Percentiles rank a stretch among this genome's conserved stretches.
Evolutionary conservation across 129 eudicot species (phyloP).

Genomic region (Chrysanthemum lavandulifolium): DNA sequence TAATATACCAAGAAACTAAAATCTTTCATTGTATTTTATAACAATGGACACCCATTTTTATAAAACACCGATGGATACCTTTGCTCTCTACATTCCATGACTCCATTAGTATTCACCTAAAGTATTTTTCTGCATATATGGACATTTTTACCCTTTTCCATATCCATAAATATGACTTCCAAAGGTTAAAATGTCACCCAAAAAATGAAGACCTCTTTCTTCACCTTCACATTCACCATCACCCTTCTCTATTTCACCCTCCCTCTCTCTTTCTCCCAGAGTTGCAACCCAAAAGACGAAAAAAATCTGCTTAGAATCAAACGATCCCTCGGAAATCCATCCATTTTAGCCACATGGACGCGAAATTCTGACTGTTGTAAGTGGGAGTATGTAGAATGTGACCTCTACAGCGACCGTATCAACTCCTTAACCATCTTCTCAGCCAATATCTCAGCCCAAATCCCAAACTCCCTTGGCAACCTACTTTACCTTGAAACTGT

Average conservation of each 20-base stretch:
- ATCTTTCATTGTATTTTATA: too few species aligned
- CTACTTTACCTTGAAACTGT: slow-evolving; percentile 40
- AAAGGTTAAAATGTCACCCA: slow-evolving; percentile 12
- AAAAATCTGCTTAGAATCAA: slow-evolving; percentile 39
- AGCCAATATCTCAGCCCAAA: slow-evolving; percentile 28
- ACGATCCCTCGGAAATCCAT: slow-evolving; percentile 32
- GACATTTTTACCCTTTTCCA: not conserved
- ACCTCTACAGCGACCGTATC: slow-evolving; percentile 41
- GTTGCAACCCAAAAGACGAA: slow-evolving; percentile 45
- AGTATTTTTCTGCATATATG: too few species aligned
- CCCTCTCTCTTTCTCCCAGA: slow-evolving; percentile 32
- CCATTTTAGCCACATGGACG: slow-evolving; percentile 35
- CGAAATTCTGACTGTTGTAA: slow-evolving; percentile 37
- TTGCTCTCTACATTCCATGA: too few species aligned
- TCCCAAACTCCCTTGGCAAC: slow-evolving; percentile 32
- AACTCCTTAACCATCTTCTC: slow-evolving; percentile 31
- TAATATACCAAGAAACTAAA: too few species aligned
- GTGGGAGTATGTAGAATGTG: slow-evolving; percentile 41
- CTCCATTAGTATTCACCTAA: too few species aligned
- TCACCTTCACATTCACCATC: slow-evolving; percentile 11
- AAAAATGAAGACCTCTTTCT: slow-evolving; percentile 33
- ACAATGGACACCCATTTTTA: too few species aligned
- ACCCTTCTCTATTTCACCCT: slow-evolving; percentile 19
- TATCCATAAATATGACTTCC: slow-evolving; percentile 16
- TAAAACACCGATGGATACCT: too few species aligned